Base-by-base conservation (phyloP, 306 rosid species). In the Cercis canadensis region DNA sequence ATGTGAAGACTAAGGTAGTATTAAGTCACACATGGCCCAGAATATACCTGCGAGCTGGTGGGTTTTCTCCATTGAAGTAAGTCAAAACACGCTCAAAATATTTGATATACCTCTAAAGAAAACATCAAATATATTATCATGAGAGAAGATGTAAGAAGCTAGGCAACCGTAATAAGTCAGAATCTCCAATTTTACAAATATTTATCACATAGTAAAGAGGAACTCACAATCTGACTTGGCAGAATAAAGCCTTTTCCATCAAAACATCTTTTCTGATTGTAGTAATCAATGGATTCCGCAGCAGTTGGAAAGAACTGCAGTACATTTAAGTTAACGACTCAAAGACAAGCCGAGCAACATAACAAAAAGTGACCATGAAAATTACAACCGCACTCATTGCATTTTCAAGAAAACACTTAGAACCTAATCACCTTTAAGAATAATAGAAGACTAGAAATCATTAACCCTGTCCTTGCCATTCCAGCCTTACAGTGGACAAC, bases 401-500 rank as follows among this genome's bases (percentile, higher is more conserved):
- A 59, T 41, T 44, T 65, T 73, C 34, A 65, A 41, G 67, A 69
- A 78, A 69, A 43, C 36, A 37, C 45, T 11, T 14, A 17, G 54
- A 78, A 70, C 40, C 32, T 60, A 50, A 32, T 75, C 64, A 89
- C 99, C 97, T 91, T 89, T 66, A 94, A 77, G 86, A 84, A 94
- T 34, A 94, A 74, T 63, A 94, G 89, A 84, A 94, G 95, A 83
- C 99, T 94, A 71, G 96, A 91, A 74, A 94, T 94, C 97, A 91
- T 94, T 88, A 94, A 80, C 56, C 99, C 99, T 21, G 99, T 94
- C 83, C 99, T 80, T 0, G 97, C 97, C 97, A 91, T 94, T 80
- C 99, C 99, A 32, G 97, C 96, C 85, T 94, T 94, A 77, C 99
- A 95, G 78, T 95, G 97, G 86, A 95, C 99, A 66, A 89, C 99